Evolutionary conservation across 2,329 filamentous ascomycete genomes (phyloP).

Genomic region (Cadophora malorum): DNA sequence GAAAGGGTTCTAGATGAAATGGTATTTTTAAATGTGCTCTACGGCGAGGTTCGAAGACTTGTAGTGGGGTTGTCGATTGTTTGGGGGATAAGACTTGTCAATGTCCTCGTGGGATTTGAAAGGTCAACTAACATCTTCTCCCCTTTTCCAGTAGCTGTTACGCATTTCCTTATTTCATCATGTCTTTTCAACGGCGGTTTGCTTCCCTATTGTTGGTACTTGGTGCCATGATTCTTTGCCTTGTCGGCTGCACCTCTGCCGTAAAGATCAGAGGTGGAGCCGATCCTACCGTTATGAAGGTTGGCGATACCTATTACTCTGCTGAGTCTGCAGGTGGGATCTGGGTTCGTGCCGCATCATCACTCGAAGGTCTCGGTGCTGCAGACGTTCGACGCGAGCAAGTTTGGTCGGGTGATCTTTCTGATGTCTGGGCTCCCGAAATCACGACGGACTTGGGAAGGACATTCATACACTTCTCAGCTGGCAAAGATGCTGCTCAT

Average conservation of each 20-base stretch:
- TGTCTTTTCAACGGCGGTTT: constrained; percentile 5
- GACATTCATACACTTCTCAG: constrained; percentile 19
- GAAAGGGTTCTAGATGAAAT: background rate
- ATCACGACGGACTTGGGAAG: constrained; percentile 16
- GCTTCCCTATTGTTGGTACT: background rate
- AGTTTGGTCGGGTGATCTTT: constrained; percentile 7
- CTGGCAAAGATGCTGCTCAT: constrained; percentile 18
- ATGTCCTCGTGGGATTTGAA: background rate
- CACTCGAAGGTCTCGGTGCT: constrained; percentile 20
- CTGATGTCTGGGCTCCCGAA: constrained; percentile 17
- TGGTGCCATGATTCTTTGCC: constrained; percentile 5
- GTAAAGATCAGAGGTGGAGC: constrained; percentile 13
- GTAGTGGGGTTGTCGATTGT: background rate
- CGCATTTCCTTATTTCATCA: background rate
- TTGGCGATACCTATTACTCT: constrained; percentile 15
- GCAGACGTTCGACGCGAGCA: constrained; percentile 14
- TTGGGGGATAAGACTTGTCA: background rate
- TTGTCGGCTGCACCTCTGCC: constrained; percentile 10
- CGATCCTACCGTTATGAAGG: constrained; percentile 17
- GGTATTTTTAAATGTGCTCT: background rate
- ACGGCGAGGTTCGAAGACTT: background rate
- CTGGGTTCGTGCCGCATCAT: constrained; percentile 19
- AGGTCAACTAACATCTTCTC: background rate
- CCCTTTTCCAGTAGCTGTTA: background rate
- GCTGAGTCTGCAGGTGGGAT: constrained; percentile 19